Percentiles rank a stretch among this genome's conserved stretches.
phyloP scores from a whole-genome alignment of 345 rosid species.

The Citrus maxima region DNA sequence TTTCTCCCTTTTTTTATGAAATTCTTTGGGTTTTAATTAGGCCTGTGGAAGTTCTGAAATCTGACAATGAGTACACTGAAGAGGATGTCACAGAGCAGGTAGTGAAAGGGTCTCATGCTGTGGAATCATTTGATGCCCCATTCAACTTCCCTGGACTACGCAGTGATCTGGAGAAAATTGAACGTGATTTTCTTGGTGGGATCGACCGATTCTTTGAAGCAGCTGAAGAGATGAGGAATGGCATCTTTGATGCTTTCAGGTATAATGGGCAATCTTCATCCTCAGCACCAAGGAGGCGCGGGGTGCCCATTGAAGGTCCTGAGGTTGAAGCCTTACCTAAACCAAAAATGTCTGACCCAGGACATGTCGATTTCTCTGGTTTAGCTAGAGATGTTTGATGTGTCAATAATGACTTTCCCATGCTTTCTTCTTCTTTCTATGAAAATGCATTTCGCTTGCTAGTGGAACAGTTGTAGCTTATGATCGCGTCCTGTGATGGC shows the following conservation, averaged over 20 bases:
- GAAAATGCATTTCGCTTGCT: background rate
- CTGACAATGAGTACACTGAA: slow-evolving; percentile 82
- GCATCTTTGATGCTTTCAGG: slow-evolving; percentile 54
- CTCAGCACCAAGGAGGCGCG: slow-evolving; percentile 36
- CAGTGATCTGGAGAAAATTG: slow-evolving; percentile 58
- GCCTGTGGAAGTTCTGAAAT: slow-evolving; percentile 66
- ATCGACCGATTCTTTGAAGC: slow-evolving; percentile 59
- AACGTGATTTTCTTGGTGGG: slow-evolving; percentile 55
- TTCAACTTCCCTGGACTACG: slow-evolving; percentile 74
- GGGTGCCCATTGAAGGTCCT: slow-evolving; percentile 48
- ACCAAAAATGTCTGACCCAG: slow-evolving; percentile 21
- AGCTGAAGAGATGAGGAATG: slow-evolving; percentile 67
- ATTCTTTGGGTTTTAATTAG: slow-evolving; percentile 27
- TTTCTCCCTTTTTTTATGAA: background rate
- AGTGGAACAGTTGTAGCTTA: background rate
- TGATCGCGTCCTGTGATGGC: too few species aligned
- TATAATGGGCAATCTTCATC: slow-evolving; percentile 26
- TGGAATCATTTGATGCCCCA: slow-evolving; percentile 32
- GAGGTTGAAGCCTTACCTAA: slow-evolving; percentile 31
- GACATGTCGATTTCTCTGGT: slow-evolving; percentile 53
- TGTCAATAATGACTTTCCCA: background rate
- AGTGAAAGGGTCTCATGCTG: slow-evolving; percentile 28
- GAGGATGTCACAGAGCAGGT: slow-evolving; percentile 78
- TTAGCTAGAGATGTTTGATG: slow-evolving; percentile 63
- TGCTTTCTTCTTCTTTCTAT: background rate